Evolutionary conservation across 495 filamentous ascomycete genomes (phyloP).

Genomic region (Viridothelium virens): DNA sequence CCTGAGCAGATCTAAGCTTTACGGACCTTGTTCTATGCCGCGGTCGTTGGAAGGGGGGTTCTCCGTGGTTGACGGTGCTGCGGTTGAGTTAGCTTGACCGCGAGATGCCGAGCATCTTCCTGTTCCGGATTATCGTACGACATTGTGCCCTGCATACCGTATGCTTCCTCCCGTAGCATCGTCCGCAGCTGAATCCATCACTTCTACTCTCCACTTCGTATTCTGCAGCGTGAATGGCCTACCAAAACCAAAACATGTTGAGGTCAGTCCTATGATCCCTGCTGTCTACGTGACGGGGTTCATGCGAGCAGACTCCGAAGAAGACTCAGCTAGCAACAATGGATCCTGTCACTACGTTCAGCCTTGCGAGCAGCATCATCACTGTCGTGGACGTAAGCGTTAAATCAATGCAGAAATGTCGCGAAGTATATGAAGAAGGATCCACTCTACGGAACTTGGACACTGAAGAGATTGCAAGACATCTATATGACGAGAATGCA

Average conservation of each 20-base stretch:
- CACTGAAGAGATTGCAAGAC: constrained; percentile 1
- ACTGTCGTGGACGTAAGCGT: background rate
- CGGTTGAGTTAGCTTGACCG: no score
- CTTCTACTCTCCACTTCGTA: no score
- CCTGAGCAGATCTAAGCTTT: no score
- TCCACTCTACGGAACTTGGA: background rate
- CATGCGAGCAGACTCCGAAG: background rate
- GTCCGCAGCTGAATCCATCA: no score
- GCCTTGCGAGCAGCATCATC: constrained; percentile 7
- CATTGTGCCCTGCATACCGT: no score
- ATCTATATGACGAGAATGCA: background rate
- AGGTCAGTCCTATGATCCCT: background rate
- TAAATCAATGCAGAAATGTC: background rate
- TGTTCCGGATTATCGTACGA: no score
- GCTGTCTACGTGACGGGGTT: background rate
- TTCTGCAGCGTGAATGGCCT: background rate
- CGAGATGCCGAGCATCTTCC: no score
- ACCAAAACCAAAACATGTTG: background rate
- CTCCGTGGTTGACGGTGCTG: no score
- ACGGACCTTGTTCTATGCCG: no score
- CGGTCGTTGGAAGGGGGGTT: no score
- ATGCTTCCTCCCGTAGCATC: no score
- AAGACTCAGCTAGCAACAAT: background rate
- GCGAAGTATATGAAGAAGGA: constrained; percentile 1
- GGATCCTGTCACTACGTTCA: constrained; percentile 2